Percentiles rank a stretch among this genome's conserved stretches.
These are phyloP conservation scores for Tricladium varicosporioides DNA, from an alignment of 2,329 filamentous ascomycete genomes.

Conservation along the genomic window DNA sequence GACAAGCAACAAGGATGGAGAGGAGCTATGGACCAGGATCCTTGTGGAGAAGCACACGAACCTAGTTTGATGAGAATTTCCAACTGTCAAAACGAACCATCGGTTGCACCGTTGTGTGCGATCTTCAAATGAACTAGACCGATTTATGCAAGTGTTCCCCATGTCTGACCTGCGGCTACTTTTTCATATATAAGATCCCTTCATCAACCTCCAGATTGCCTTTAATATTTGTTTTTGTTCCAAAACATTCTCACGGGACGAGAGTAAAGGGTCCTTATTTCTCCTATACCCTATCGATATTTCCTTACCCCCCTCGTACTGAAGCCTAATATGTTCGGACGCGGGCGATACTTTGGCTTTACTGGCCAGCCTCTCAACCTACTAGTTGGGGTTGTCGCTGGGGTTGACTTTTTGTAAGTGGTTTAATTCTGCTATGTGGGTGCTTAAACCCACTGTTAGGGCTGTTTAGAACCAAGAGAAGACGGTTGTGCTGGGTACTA, in stretches of 20 bases:
- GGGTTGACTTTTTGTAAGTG: slow-evolving; percentile 64
- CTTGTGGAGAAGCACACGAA: background rate
- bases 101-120: background rate
- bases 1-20: background rate
- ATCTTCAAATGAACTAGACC: background rate
- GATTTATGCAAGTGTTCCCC: background rate
- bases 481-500: no score
- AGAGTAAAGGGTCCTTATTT: background rate
- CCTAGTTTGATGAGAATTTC: background rate
- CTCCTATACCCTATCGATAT: background rate
- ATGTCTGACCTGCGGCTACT: background rate
- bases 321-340: slow-evolving; percentile 39
- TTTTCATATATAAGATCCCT: background rate
- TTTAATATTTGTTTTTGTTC: background rate
- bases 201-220: background rate
- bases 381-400: slow-evolving; percentile 69
- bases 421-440: slow-evolving; percentile 36
- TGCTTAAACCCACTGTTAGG: background rate
- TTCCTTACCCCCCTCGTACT: slow-evolving; percentile 33
- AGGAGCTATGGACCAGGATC: background rate
- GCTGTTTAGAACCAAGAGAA: no score
- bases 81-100: background rate
- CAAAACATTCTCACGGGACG: background rate
- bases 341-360: slow-evolving; percentile 58
- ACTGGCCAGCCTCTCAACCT: slow-evolving; percentile 64